These are phyloP conservation scores for Hypoxylon perforatum DNA, from an alignment of 495 filamentous ascomycete genomes.

Conservation along the genomic window DNA sequence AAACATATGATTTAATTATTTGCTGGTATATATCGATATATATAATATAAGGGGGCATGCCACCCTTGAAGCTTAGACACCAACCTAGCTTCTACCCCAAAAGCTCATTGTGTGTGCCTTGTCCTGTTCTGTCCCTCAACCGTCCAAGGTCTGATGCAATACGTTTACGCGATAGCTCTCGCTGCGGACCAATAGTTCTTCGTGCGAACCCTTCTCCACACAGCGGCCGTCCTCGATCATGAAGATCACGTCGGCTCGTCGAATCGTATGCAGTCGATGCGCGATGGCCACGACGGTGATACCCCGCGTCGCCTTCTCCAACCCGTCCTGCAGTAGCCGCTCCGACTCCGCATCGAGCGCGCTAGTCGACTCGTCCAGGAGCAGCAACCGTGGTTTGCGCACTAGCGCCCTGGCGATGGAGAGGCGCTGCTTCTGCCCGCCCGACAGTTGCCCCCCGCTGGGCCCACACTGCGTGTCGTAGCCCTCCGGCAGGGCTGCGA, in stretches of 20 bases:
- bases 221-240: constrained; percentile 75
- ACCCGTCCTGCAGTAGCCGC: constrained; percentile 73
- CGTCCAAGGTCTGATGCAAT: constrained; percentile 53
- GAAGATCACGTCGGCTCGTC: constrained; percentile 79
- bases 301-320: constrained; percentile 74
- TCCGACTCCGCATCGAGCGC: constrained; percentile 82
- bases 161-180: constrained; percentile 70
- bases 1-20: constrained; percentile 4
- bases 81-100: constrained; percentile 1
- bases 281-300: constrained; percentile 86
- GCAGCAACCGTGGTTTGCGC: constrained; percentile 80
- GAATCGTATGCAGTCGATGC: constrained; percentile 81
- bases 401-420: constrained; percentile 83
- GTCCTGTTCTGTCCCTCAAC: no score
- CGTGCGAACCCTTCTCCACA: constrained; percentile 75
- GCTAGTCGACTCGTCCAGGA: constrained; percentile 87
- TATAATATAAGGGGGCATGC: neutral
- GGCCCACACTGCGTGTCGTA: constrained; percentile 71
- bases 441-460: constrained; percentile 60
- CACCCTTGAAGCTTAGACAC: no score
- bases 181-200: constrained; percentile 68
- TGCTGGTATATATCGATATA: neutral
- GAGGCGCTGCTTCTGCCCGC: constrained; percentile 73
- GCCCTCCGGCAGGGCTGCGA: constrained; percentile 65
- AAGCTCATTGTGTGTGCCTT: no score